Conservation (phyloP, 2,329 filamentous ascomycete species). For the Tolypocladium inflatum region DNA sequence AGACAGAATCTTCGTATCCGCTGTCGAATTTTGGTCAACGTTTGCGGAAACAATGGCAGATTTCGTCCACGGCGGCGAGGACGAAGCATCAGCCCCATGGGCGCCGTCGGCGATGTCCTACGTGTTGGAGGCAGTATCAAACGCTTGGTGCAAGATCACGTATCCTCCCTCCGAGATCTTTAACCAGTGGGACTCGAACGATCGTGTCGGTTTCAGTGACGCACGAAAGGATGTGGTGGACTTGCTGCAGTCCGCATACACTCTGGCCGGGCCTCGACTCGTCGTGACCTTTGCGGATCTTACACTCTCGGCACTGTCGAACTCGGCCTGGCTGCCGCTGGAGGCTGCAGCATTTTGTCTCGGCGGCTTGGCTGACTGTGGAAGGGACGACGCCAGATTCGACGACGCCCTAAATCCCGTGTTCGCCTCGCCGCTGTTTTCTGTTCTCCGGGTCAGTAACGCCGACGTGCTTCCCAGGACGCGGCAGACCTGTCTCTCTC, state of each 20-base stretch:
- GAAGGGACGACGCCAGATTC: conserved; percentile 45
- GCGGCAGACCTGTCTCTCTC: conserved; percentile 57
- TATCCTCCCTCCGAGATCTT: conserved; percentile 52
- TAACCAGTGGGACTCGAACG: conserved; percentile 59
- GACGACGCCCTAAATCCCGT: conserved; percentile 51
- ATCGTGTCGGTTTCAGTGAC: conserved; percentile 57
- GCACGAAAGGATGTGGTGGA: conserved; percentile 74
- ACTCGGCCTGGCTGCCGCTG: conserved; percentile 46
- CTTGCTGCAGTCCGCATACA: conserved; percentile 62
- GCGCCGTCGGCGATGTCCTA: conserved; percentile 46
- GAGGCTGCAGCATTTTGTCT: conserved; percentile 56
- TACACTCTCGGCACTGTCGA: conserved; percentile 38
- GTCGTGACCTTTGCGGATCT: conserved; percentile 47
- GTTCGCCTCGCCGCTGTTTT: conserved; percentile 51
- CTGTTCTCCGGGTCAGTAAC: conserved; percentile 40
- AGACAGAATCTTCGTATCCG: conserved; percentile 64
- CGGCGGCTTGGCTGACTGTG: conserved; percentile 56
- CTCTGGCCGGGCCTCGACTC: conserved; percentile 46
- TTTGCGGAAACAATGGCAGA: conserved; percentile 63
- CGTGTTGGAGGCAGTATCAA: conserved; percentile 54
- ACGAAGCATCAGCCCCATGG: conserved; percentile 40
- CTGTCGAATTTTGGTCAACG: conserved; percentile 73
- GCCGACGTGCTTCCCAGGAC: conserved; percentile 50
- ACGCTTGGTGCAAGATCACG: conserved; percentile 59
- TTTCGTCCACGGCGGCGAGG: conserved; percentile 37